phyloP scores from a whole-genome alignment of 1,139 yeast species.

The Pichia inconspicua region DNA sequence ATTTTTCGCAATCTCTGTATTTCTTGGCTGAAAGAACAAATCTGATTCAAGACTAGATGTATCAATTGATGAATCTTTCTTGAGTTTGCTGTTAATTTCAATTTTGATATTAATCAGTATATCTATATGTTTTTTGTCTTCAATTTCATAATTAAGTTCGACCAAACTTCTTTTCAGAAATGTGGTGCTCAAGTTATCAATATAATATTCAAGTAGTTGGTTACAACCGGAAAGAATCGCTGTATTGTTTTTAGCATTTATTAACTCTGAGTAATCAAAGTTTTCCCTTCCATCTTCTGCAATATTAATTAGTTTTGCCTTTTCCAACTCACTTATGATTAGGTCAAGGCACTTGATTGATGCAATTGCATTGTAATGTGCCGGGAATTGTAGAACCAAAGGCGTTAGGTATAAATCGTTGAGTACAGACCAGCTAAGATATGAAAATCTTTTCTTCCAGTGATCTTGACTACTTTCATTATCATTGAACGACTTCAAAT shows the following conservation, averaged over 20 bases:
- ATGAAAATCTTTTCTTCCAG: slow-evolving; percentile 33
- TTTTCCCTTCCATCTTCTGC: not conserved
- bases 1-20: slow-evolving; percentile 24
- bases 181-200: slow-evolving; percentile 22
- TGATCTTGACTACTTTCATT: not conserved
- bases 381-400: slow-evolving; percentile 62
- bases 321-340: slow-evolving; percentile 24
- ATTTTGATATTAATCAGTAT: slow-evolving; percentile 23
- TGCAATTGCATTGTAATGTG: slow-evolving; percentile 74
- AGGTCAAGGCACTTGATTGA: slow-evolving; percentile 46
- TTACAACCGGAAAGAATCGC: slow-evolving; percentile 28
- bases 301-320: slow-evolving; percentile 4
- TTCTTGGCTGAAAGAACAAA: slow-evolving; percentile 22
- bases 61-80: not conserved
- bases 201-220: slow-evolving; percentile 24
- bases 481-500: slow-evolving; percentile 43
- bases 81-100: slow-evolving; percentile 13
- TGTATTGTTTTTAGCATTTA: not conserved
- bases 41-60: slow-evolving; percentile 15
- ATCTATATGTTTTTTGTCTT: slow-evolving; percentile 18
- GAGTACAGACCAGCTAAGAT: slow-evolving; percentile 66
- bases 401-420: slow-evolving; percentile 73
- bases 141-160: slow-evolving; percentile 15
- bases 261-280: not conserved
- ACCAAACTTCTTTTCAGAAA: slow-evolving; percentile 18